Conservation (phyloP, 805 yeast genomes). For the Hagleromyces aurorensis region DNA sequence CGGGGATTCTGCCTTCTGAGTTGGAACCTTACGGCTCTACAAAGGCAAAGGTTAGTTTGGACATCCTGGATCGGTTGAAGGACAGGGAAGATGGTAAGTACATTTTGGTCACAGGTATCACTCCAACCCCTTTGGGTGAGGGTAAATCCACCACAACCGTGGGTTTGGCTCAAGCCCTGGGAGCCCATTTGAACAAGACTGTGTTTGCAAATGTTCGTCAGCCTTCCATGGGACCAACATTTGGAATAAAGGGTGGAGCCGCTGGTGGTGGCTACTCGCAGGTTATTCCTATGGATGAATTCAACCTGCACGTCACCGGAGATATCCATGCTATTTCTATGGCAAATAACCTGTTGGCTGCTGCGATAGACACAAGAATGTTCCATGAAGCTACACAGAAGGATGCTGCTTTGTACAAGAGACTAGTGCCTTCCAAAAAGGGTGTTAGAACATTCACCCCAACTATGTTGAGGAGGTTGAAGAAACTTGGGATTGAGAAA, state of each 20-base stretch:
- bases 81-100: slow-evolving; percentile 60
- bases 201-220: slow-evolving; percentile 79
- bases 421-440: slow-evolving; percentile 69
- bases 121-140: slow-evolving; percentile 82
- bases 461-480: slow-evolving; percentile 59
- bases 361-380: slow-evolving; percentile 81
- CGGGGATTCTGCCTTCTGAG: slow-evolving; percentile 59
- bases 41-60: slow-evolving; percentile 68
- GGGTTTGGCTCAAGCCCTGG: slow-evolving; percentile 74
- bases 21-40: slow-evolving; percentile 68
- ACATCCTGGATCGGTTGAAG: slow-evolving; percentile 53
- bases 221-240: slow-evolving; percentile 85
- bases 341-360: slow-evolving; percentile 75
- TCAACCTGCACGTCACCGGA: slow-evolving; percentile 80
- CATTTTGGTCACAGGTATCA: slow-evolving; percentile 72
- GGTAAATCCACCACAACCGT: slow-evolving; percentile 81
- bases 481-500: slow-evolving; percentile 60
- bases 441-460: slow-evolving; percentile 61
- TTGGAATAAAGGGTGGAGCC: slow-evolving; percentile 86
- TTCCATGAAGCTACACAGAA: slow-evolving; percentile 74
- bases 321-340: slow-evolving; percentile 80
- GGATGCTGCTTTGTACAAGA: slow-evolving; percentile 62
- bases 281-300: slow-evolving; percentile 84
- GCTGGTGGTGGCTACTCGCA: slow-evolving; percentile 88
- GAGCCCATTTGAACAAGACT: slow-evolving; percentile 62